Percentiles rank a stretch among this genome's conserved stretches.
Conservation (phyloP, 2,329 filamentous ascomycete genomes). For the Neofusicoccum parvum region DNA sequence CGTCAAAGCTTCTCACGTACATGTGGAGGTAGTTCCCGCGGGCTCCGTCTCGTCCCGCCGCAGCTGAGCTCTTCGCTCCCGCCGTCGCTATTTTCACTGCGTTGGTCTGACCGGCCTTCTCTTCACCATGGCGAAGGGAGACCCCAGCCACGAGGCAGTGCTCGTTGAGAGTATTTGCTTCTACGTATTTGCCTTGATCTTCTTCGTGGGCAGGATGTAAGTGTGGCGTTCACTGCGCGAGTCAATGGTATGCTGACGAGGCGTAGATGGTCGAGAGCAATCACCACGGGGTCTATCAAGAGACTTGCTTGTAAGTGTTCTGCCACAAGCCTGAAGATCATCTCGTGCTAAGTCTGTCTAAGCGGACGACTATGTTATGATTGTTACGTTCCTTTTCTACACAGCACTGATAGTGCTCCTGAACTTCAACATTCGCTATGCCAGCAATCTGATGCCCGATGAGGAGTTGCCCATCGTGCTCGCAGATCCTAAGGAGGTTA, state of each 20-base stretch:
- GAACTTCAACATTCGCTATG: slow-evolving; percentile 22
- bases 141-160: slow-evolving; percentile 16
- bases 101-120: too few species aligned
- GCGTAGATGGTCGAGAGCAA: slow-evolving; percentile 21
- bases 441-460: slow-evolving; percentile 22
- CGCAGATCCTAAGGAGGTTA: slow-evolving; percentile 29
- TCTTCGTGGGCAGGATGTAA: slow-evolving; percentile 22
- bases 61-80: not conserved
- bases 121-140: slow-evolving; percentile 13
- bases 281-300: slow-evolving; percentile 17
- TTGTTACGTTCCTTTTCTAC: slow-evolving; percentile 22
- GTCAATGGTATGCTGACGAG: not conserved
- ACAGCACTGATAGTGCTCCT: slow-evolving; percentile 24
- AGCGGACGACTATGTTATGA: slow-evolving; percentile 24
- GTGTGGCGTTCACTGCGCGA: not conserved
- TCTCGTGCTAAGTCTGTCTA: not conserved
- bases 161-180: slow-evolving; percentile 22
- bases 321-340: not conserved
- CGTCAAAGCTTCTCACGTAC: slow-evolving; percentile 1
- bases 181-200: slow-evolving; percentile 14
- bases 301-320: slow-evolving; percentile 1
- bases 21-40: slow-evolving; percentile 1
- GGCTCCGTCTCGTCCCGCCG: slow-evolving; percentile 1
- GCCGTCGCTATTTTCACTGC: not conserved
- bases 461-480: slow-evolving; percentile 9